phyloP scores from a whole-genome alignment of 768 basidiomycete species.

The Boletus pseudopeckii region DNA sequence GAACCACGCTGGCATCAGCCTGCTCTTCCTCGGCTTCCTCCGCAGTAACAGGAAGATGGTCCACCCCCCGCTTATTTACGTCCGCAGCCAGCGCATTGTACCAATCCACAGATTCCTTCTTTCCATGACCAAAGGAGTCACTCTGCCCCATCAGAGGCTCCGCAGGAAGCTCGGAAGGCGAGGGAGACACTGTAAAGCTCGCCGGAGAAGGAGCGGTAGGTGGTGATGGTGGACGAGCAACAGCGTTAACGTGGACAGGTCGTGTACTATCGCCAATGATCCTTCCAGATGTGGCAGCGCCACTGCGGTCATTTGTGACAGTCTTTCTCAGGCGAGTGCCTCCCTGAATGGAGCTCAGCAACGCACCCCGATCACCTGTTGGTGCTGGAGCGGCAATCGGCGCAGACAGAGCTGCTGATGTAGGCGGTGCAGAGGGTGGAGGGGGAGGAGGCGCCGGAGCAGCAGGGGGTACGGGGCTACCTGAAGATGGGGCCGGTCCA shows the following conservation, averaged over 20 bases:
- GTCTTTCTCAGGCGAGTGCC: slow-evolving; percentile 71
- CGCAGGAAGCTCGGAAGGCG: slow-evolving; percentile 17
- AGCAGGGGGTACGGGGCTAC: slow-evolving; percentile 29
- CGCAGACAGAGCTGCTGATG: slow-evolving; percentile 15
- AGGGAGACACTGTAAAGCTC: slow-evolving; percentile 15
- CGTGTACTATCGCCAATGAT: slow-evolving; percentile 76
- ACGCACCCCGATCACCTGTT: slow-evolving; percentile 54
- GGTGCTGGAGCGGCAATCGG: slow-evolving; percentile 37
- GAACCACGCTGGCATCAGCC: slow-evolving; percentile 33
- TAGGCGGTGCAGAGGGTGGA: slow-evolving; percentile 35
- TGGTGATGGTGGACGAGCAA: slow-evolving; percentile 39
- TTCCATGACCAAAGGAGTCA: slow-evolving; percentile 35
- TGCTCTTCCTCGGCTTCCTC: slow-evolving; percentile 63
- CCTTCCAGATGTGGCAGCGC: slow-evolving; percentile 61
- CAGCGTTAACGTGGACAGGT: slow-evolving; percentile 62
- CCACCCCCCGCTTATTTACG: slow-evolving; percentile 45
- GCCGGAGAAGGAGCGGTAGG: background rate
- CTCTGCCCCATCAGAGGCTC: slow-evolving; percentile 12
- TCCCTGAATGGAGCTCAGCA: slow-evolving; percentile 77
- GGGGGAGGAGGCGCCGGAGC: slow-evolving; percentile 38
- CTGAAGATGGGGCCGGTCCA: slow-evolving; percentile 30
- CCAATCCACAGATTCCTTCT: slow-evolving; percentile 88
- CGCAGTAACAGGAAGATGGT: slow-evolving; percentile 46
- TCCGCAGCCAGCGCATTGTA: slow-evolving; percentile 77
- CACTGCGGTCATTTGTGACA: slow-evolving; percentile 82